Conservation (phyloP, 1,284 basidiomycete genomes). For the Laetiporus sulphureus region DNA sequence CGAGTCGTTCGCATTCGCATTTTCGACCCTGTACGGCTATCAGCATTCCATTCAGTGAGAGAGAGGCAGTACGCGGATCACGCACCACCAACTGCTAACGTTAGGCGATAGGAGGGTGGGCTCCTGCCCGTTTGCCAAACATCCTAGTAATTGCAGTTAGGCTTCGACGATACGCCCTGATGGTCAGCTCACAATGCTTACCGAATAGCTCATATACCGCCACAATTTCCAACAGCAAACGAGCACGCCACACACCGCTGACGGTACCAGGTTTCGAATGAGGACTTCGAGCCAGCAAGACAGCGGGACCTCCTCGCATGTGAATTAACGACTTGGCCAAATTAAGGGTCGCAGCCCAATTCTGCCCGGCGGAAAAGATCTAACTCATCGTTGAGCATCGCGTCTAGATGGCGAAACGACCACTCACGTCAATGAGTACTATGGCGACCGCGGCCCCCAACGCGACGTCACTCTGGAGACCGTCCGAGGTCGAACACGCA, state of each 20-base stretch:
- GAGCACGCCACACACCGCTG: slow-evolving; percentile 31
- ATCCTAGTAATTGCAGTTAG: slow-evolving; percentile 22
- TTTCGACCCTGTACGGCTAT: slow-evolving; percentile 20
- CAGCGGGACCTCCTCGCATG: slow-evolving; percentile 31
- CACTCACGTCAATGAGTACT: slow-evolving; percentile 35
- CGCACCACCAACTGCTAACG: slow-evolving; percentile 35
- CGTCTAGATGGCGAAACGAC: not conserved
- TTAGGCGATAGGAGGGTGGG: slow-evolving; percentile 32
- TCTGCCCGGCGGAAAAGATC: slow-evolving; percentile 39
- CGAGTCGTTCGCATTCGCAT: slow-evolving; percentile 27
- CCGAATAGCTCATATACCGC: slow-evolving; percentile 41
- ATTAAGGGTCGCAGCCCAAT: slow-evolving; percentile 36
- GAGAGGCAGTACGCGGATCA: slow-evolving; percentile 14
- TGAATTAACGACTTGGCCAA: slow-evolving; percentile 35
- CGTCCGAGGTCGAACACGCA: slow-evolving; percentile 20
- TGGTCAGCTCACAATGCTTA: slow-evolving; percentile 13
- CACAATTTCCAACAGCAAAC: slow-evolving; percentile 38
- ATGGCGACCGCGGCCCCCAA: slow-evolving; percentile 34
- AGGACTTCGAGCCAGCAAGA: slow-evolving; percentile 32
- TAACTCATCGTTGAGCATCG: slow-evolving; percentile 15
- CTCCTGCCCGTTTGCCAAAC: slow-evolving; percentile 33
- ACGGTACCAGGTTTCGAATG: slow-evolving; percentile 23
- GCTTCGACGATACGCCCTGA: not conserved
- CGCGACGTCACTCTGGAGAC: slow-evolving; percentile 31
- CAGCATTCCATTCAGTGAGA: slow-evolving; percentile 7